A percentile compares a stretch with the other conserved stretches of the same genome.
Evolutionary conservation across 164 flowering plant species (phyloP).

Genomic region (Nymphaea thermarum): DNA sequence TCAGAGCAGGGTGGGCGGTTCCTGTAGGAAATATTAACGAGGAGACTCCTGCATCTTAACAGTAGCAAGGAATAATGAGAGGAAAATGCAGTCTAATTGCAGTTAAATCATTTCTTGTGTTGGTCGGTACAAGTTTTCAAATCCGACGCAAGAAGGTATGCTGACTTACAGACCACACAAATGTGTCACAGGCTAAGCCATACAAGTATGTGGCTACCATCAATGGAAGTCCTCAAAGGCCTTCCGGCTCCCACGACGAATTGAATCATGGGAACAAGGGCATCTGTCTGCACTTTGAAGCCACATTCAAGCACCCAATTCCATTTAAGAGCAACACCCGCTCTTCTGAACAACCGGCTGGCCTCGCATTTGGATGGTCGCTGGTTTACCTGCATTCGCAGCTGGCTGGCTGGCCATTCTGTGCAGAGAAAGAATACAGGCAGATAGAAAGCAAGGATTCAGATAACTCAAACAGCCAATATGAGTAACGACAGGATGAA

Average conservation of each 20-base stretch:
- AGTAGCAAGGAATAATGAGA: too few species aligned
- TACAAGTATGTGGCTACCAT: background rate
- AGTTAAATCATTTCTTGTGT: too few species aligned
- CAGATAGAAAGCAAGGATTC: background rate
- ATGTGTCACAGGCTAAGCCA: background rate
- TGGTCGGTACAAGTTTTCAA: background rate
- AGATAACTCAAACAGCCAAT: background rate
- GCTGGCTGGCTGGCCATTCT: conserved; percentile 37
- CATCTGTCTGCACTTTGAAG: background rate
- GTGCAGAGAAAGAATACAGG: background rate
- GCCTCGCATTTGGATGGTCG: conserved; percentile 26
- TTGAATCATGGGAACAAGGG: background rate
- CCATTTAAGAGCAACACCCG: conserved; percentile 19
- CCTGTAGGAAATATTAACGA: too few species aligned
- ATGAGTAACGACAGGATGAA: background rate
- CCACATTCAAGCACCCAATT: background rate
- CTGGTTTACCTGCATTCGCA: conserved; percentile 16
- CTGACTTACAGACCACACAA: background rate
- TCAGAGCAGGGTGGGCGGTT: too few species aligned
- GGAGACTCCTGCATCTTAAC: too few species aligned
- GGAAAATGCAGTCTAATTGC: too few species aligned
- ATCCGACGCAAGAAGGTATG: background rate
- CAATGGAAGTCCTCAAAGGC: too few species aligned
- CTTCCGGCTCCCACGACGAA: background rate
- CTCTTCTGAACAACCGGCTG: conserved; percentile 21